Evolutionary conservation across 176 grass and related monocot species (phyloP), one percentile per base, ranked within the genome.

Genomic region (Paspalum notatum): DNA sequence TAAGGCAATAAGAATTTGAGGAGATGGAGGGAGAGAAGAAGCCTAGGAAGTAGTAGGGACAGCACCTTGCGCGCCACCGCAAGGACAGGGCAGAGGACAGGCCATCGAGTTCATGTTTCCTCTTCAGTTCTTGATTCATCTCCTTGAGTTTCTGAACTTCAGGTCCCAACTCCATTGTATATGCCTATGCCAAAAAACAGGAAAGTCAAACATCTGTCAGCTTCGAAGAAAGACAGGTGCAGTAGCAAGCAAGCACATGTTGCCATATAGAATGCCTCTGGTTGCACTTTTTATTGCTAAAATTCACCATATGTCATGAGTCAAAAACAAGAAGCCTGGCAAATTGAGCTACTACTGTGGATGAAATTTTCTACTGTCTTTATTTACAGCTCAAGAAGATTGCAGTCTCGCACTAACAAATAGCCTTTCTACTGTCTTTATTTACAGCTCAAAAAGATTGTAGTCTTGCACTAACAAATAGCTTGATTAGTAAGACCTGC

Each of bases 71-170:
- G n/a, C n/a, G n/a, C n/a, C n/a, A n/a, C n/a, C n/a, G n/a, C n/a
- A n/a, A n/a, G n/a, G n/a, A n/a, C n/a, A n/a, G n/a, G n/a, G n/a
- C n/a, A n/a, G n/a, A n/a, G n/a, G n/a, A n/a, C n/a, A n/a, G n/a
- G n/a, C n/a, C n/a, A n/a, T n/a, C n/a, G n/a, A n/a, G n/a, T n/a
- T n/a, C n/a, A n/a, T 97, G 93, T 77, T 97, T 97, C 63, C 63
- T 91, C 46, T 93, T 77, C 39, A 97, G 64, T 61, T 89, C 86
- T 67, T 80, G 24, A 72, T 97, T 97, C 38, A 74, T n/a, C 17
- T 89, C 91, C 74, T 91, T 93, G 55, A 97, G 91, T 84, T 93
- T 97, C 55, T 92, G 88, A 84, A 93, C 91, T 87, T 93, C 91
- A 83, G 93, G 91, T 83, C 93, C 93, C 77, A 97, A 72, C 65